Conservation (phyloP, 306 rosid genomes). For the Hippophae rhamnoides region DNA sequence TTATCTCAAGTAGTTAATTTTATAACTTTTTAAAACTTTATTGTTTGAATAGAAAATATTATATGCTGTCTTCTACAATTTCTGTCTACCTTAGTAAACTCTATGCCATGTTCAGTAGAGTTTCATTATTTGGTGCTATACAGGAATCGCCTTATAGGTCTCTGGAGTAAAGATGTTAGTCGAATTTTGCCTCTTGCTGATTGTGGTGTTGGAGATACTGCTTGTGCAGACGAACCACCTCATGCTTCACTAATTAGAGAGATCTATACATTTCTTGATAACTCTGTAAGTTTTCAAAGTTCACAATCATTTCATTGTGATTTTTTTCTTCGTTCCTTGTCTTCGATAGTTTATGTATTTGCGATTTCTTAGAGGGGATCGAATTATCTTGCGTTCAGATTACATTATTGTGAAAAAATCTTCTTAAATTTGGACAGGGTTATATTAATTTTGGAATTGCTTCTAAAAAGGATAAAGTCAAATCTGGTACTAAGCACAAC, state of each 20-base stretch:
- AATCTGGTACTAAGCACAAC: constrained; percentile 38
- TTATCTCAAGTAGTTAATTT: no score
- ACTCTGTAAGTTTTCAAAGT: constrained; percentile 54
- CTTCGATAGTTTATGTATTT: constrained; percentile 9
- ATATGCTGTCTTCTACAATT: constrained; percentile 8
- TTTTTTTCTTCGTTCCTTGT: not conserved
- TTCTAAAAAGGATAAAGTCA: constrained; percentile 59
- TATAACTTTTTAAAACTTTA: not conserved
- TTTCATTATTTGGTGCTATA: constrained; percentile 18
- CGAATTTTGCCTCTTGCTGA: constrained; percentile 88
- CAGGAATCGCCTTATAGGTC: constrained; percentile 85
- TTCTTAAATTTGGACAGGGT: constrained; percentile 56
- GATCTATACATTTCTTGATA: constrained; percentile 84
- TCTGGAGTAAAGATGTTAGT: constrained; percentile 86
- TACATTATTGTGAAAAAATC: constrained; percentile 10
- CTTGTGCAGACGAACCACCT: constrained; percentile 44
- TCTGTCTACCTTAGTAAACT: constrained; percentile 14
- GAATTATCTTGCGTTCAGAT: constrained; percentile 8
- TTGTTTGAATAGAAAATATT: not conserved
- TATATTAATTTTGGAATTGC: constrained; percentile 95
- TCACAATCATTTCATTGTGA: not conserved
- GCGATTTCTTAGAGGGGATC: constrained; percentile 3
- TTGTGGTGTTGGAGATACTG: constrained; percentile 61
- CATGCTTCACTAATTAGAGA: constrained; percentile 66
- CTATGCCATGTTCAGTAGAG: constrained; percentile 15